phyloP scores from a whole-genome alignment of 2,329 filamentous ascomycete genomes.

The Coniochaeta hoffmannii region DNA sequence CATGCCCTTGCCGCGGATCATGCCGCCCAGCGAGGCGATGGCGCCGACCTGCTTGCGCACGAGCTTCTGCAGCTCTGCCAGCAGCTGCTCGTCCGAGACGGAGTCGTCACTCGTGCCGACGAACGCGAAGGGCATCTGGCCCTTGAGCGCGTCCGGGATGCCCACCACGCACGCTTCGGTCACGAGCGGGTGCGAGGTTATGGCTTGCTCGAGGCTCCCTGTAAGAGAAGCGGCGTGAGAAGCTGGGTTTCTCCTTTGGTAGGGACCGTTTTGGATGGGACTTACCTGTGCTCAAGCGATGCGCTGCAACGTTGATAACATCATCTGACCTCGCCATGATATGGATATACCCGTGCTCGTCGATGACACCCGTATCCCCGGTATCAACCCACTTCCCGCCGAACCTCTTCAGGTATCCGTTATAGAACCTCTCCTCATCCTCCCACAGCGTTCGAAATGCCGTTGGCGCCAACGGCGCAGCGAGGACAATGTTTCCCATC shows the following conservation, averaged over 20 bases:
- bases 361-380: slow-evolving; percentile 82
- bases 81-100: slow-evolving; percentile 35
- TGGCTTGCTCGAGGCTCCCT: slow-evolving; percentile 87
- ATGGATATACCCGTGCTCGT: slow-evolving; percentile 60
- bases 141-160: slow-evolving; percentile 79
- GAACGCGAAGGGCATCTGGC: slow-evolving; percentile 87
- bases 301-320: slow-evolving; percentile 92
- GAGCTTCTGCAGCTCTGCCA: slow-evolving; percentile 59
- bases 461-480: slow-evolving; percentile 73
- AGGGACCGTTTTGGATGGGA: slow-evolving; percentile 5
- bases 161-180: slow-evolving; percentile 82
- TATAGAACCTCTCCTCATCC: slow-evolving; percentile 80
- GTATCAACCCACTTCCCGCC: slow-evolving; percentile 80
- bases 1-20: slow-evolving; percentile 77
- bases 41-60: slow-evolving; percentile 78
- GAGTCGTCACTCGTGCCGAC: slow-evolving; percentile 52
- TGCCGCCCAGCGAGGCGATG: slow-evolving; percentile 78
- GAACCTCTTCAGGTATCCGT: slow-evolving; percentile 77
- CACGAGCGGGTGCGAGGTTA: slow-evolving; percentile 70
- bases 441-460: slow-evolving; percentile 81
- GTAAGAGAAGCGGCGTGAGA: slow-evolving; percentile 2
- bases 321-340: slow-evolving; percentile 67
- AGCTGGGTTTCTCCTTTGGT: background rate
- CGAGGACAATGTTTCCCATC: slow-evolving; percentile 91
- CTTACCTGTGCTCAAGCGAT: slow-evolving; percentile 79